These are phyloP conservation scores for Prunus armeniaca DNA, from an alignment of 306 rosid genomes.

Conservation along the genomic window DNA sequence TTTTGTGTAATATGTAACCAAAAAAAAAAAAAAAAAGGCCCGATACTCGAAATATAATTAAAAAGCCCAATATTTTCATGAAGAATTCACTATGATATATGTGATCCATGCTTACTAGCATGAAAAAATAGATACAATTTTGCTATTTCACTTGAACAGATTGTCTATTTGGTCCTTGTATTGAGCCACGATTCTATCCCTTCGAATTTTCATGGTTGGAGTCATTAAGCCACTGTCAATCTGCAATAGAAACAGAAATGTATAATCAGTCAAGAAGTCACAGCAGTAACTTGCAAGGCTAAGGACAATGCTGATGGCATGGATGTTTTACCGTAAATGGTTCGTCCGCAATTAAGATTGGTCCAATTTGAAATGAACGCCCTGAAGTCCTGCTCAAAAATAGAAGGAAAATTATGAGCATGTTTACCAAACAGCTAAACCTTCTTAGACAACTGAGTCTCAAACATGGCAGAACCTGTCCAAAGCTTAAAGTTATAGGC, in stretches of 20 bases:
- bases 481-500: too few relatives aligned
- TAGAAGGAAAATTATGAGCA: neutral
- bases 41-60: neutral
- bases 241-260: conserved; percentile 41
- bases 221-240: conserved; percentile 84
- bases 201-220: conserved; percentile 85
- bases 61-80: neutral
- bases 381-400: conserved; percentile 63
- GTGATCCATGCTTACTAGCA: neutral
- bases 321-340: conserved; percentile 72
- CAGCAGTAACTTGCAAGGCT: neutral
- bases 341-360: conserved; percentile 65
- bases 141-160: conserved; percentile 47
- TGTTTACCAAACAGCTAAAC: neutral
- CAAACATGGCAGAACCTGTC: neutral
- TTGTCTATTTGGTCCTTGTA: conserved; percentile 69
- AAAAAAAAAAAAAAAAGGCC: neutral
- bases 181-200: conserved; percentile 62
- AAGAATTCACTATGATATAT: neutral
- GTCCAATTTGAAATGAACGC: conserved; percentile 78
- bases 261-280: conserved; percentile 17
- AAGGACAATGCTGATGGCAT: neutral
- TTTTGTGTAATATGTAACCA: too few relatives aligned
- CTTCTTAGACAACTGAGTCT: neutral
- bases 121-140: neutral